A percentile compares a stretch with the other conserved stretches of the same genome.
Evolutionary conservation across 805 yeast species (phyloP).

Genomic region (Diddensiella transvaalensis): DNA sequence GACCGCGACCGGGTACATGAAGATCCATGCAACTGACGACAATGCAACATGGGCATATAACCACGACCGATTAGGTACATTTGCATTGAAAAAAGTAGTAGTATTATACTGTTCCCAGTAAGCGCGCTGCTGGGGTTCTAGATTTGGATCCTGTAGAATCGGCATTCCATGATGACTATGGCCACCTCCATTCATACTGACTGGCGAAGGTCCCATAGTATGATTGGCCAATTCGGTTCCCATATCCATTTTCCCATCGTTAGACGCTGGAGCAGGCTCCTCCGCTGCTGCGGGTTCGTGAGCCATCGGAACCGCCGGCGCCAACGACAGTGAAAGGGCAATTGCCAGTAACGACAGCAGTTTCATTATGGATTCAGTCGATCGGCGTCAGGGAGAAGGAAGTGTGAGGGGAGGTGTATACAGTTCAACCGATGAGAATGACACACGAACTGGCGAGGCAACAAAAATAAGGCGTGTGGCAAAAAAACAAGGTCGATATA

Average conservation of each 20-base stretch:
- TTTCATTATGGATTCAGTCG: no score
- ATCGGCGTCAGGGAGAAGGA: no score
- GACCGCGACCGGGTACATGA: slow-evolving; percentile 66
- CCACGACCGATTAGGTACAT: slow-evolving; percentile 48
- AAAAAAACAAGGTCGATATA: no score
- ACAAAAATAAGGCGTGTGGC: no score
- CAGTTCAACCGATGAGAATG: no score
- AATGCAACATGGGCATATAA: slow-evolving; percentile 53
- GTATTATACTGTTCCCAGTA: slow-evolving; percentile 81
- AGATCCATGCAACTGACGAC: slow-evolving; percentile 42
- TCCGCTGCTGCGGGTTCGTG: neutral
- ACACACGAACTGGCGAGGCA: no score
- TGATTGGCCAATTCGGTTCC: neutral
- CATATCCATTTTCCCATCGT: no score
- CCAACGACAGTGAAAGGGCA: neutral
- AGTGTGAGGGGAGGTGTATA: no score
- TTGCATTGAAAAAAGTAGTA: slow-evolving; percentile 53
- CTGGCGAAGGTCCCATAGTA: slow-evolving; percentile 17
- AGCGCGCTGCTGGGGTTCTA: slow-evolving; percentile 65
- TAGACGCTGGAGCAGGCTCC: slow-evolving; percentile 5
- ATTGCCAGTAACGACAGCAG: neutral
- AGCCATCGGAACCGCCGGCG: neutral
- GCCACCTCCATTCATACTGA: slow-evolving; percentile 24
- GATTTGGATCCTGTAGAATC: slow-evolving; percentile 56
- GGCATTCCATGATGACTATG: slow-evolving; percentile 65